Evolutionary conservation across 306 rosid genomes (phyloP).

Genomic region (Vicia sativa): DNA sequence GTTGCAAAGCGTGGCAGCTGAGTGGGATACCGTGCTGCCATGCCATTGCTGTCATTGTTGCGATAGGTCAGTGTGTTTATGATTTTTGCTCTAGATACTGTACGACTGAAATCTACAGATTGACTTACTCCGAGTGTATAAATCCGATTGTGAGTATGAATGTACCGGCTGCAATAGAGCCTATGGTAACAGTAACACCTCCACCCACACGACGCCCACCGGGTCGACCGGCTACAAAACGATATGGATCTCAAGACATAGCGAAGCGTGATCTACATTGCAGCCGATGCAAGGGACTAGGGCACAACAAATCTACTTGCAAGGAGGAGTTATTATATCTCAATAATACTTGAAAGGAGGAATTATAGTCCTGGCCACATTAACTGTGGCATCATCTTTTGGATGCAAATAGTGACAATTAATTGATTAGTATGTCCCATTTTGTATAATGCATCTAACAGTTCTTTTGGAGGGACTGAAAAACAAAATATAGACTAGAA

Average conservation of each 20-base stretch:
- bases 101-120: conserved; percentile 73
- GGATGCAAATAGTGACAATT: conserved; percentile 1
- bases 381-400: conserved; percentile 41
- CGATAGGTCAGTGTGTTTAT: conserved; percentile 65
- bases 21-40: conserved; percentile 89
- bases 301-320: conserved; percentile 98
- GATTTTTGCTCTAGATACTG: conserved; percentile 90
- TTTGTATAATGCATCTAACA: conserved; percentile 44
- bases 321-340: conserved; percentile 68
- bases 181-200: conserved; percentile 73
- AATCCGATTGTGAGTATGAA: conserved; percentile 58
- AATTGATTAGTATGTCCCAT: conserved; percentile 24
- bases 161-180: conserved; percentile 48
- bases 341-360: conserved; percentile 85
- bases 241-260: conserved; percentile 65
- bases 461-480: conserved; percentile 37
- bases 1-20: conserved; percentile 89
- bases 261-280: conserved; percentile 90
- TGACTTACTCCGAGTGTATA: conserved; percentile 76
- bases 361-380: conserved; percentile 39
- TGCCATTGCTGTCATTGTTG: conserved; percentile 71
- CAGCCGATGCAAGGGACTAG: conserved; percentile 93
- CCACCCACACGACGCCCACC: conserved; percentile 97
- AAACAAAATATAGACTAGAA: conserved; percentile 1
- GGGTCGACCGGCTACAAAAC: conserved; percentile 80